A percentile compares a stretch with the other conserved stretches of the same genome.
phyloP scores from a whole-genome alignment of 2,329 filamentous ascomycete species.

The Trichoderma pleuroti region DNA sequence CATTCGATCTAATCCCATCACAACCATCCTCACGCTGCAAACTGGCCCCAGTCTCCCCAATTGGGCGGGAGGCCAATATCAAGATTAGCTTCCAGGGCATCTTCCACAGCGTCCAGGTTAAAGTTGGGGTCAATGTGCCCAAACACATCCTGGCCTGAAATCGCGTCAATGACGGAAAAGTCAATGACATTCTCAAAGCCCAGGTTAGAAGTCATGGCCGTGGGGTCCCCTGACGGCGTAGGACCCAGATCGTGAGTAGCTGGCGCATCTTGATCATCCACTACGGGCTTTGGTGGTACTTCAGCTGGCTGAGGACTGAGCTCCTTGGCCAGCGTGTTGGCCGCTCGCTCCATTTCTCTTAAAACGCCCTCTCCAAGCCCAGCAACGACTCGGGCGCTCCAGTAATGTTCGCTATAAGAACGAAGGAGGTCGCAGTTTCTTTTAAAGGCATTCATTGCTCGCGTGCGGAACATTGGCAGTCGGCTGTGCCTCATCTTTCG shows the following conservation, averaged over 20 bases:
- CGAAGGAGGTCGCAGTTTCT: constrained; percentile 52
- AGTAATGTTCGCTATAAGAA: constrained; percentile 54
- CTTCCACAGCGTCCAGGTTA: constrained; percentile 51
- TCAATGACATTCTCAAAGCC: constrained; percentile 38
- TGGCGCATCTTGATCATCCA: constrained; percentile 7
- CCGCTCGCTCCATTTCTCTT: constrained; percentile 54
- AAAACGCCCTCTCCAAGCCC: constrained; percentile 53
- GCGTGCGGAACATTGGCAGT: constrained; percentile 54
- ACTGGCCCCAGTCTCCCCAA: constrained; percentile 46
- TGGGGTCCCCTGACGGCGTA: constrained; percentile 25
- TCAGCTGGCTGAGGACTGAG: constrained; percentile 28
- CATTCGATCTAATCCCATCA: not conserved
- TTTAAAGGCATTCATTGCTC: constrained; percentile 54
- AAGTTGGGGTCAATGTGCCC: constrained; percentile 55
- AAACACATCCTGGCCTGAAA: constrained; percentile 52
- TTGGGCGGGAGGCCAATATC: constrained; percentile 52
- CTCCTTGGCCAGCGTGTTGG: constrained; percentile 42
- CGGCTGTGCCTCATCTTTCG: constrained; percentile 61
- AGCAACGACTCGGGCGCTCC: constrained; percentile 53
- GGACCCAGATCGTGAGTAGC: constrained; percentile 21
- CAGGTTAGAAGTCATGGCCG: constrained; percentile 27
- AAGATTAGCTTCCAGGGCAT: constrained; percentile 52
- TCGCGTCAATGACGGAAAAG: constrained; percentile 41
- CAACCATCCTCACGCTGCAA: constrained; percentile 27
- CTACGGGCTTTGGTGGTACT: constrained; percentile 21